Evolutionary conservation across 2,329 filamentous ascomycete genomes (phyloP).

Genomic region (Dactylonectria estremocensis): DNA sequence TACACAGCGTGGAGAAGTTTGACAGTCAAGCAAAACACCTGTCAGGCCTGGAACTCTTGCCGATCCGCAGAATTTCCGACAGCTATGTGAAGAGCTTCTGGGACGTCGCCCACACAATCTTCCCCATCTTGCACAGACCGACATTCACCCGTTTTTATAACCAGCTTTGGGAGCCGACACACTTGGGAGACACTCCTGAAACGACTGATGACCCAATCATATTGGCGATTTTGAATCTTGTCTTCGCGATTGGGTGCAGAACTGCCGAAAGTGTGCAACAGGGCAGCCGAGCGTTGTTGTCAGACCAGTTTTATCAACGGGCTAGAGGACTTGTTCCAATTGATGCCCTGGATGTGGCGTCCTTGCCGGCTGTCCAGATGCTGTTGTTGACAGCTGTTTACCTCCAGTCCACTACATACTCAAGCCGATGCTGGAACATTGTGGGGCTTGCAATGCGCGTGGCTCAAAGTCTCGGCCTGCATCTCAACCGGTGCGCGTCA

Average conservation of each 20-base stretch:
- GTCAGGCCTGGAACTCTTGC: background rate
- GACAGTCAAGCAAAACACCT: background rate
- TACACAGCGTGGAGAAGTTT: no score
- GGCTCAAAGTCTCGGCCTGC: constrained; percentile 14
- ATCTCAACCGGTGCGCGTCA: background rate
- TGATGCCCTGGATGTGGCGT: background rate
- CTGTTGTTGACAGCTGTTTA: constrained; percentile 5
- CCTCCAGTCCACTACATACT: constrained; percentile 18
- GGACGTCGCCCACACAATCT: constrained; percentile 1
- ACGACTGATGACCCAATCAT: background rate
- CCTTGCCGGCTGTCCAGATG: constrained; percentile 1
- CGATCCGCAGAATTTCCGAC: constrained; percentile 4
- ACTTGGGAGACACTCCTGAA: no score
- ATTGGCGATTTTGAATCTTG: background rate
- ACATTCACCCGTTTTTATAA: constrained; percentile 3
- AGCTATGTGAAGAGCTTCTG: constrained; percentile 5
- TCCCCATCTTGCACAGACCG: constrained; percentile 11
- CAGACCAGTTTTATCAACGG: constrained; percentile 11
- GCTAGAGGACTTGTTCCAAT: constrained; percentile 2
- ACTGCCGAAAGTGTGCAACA: background rate
- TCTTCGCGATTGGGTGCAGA: constrained; percentile 11
- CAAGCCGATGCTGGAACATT: no score
- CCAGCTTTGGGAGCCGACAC: background rate
- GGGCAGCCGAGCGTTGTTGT: background rate
- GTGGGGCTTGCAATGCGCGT: no score